Base-by-base conservation (phyloP, 306 rosid species). In the Gillenia trifoliata region DNA sequence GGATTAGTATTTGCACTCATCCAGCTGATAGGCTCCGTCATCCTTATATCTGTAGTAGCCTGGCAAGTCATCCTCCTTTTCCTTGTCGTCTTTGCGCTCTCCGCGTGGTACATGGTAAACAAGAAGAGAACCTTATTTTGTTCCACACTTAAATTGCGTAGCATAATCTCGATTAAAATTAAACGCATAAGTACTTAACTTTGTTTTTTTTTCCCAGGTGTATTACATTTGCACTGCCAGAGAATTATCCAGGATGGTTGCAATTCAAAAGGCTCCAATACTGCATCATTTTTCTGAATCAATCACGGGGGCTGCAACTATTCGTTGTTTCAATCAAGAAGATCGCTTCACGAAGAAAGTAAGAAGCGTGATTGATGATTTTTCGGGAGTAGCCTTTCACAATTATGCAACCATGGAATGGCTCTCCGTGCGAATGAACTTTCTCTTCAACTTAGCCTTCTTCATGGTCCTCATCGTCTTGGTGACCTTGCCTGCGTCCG, bases 241-340 rank as follows among this genome's bases (percentile, higher is more conserved):
- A 78, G 96, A 92, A 78, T 80, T 92, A 34, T 96, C 94, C 34
- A 82, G 96, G 82, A 88, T 88, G 98, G 90, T 92, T 19, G 98
- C 91, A 54, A 90, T 84, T 62, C 86, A 88, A 16, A 92, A 90
- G 88, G 86, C 91, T 8, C 96, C 98, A 68, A 82, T 92, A 73
- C 79, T 88, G 68, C 98, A 92, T 84, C 96, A 92, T 79, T 92
- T 90, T 78, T 87, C 96, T 5, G 98, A 92, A 79, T 84, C 98
- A 16, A 75, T 88, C 47, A 33, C 88, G 0, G 94, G 98, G 34
- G 88, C 88, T 28, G 75, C 87, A 25, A 85, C 89, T 8, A 84
- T 92, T 61, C 92, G 91, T 33, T 92, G 98, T 72, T 90, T 90
- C 76, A 87, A 83, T 73, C 92, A 92, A 70, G 86, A 90, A 75